Evolutionary conservation across 441 rosid genomes (phyloP).

Genomic region (Pelargonium fulgidum): DNA sequence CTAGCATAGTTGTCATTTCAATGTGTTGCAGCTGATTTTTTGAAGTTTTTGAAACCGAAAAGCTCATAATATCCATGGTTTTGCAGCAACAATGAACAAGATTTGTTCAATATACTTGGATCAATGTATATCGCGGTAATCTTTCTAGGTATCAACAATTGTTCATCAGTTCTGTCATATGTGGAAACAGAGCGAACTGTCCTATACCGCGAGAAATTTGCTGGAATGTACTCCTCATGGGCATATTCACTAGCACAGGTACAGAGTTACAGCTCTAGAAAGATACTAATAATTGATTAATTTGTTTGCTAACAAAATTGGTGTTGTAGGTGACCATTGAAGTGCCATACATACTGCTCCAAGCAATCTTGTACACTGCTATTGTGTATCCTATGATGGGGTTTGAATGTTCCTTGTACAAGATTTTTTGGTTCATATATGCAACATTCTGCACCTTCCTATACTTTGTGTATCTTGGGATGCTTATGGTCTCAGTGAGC

Average conservation of each 20-base stretch:
- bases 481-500: constrained; percentile 44
- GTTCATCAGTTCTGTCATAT: constrained; percentile 40
- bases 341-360: constrained; percentile 33
- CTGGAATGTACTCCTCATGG: constrained; percentile 42
- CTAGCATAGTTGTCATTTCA: not conserved
- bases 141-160: constrained; percentile 52
- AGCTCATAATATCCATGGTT: not conserved
- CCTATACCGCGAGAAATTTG: constrained; percentile 56
- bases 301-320: not conserved
- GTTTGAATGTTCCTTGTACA: constrained; percentile 29
- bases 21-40: not conserved
- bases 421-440: constrained; percentile 41
- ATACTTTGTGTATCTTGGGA: constrained; percentile 42
- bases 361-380: constrained; percentile 27
- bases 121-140: constrained; percentile 39
- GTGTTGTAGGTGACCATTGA: constrained; percentile 38
- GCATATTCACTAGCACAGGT: constrained; percentile 63
- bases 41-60: not conserved
- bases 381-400: constrained; percentile 44
- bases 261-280: not conserved
- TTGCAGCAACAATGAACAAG: constrained; percentile 50
- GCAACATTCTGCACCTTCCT: constrained; percentile 40
- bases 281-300: not conserved
- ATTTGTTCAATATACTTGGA: constrained; percentile 46
- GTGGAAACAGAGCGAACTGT: constrained; percentile 50